Conservation (phyloP, 371 early-diverging fungal species). For the Basidiobolus meristosporus region DNA sequence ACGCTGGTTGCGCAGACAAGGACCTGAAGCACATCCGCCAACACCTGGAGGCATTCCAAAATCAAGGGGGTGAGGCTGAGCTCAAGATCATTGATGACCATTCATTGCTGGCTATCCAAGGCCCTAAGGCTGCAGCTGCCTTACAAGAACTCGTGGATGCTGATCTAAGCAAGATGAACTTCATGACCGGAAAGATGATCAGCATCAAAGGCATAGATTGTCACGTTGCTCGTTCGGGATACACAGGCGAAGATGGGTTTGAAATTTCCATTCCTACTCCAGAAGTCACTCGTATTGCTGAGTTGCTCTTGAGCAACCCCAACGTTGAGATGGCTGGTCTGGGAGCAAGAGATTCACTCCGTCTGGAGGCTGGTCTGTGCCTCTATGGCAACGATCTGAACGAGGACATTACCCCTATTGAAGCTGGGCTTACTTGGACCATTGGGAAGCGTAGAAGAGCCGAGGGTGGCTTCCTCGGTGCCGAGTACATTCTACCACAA, state of each 20-base stretch:
- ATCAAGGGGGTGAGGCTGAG: slow-evolving; percentile 74
- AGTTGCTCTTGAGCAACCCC: slow-evolving; percentile 45
- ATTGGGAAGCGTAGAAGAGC: slow-evolving; percentile 77
- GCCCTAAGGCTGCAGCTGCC: slow-evolving; percentile 44
- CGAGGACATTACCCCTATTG: slow-evolving; percentile 80
- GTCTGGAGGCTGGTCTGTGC: slow-evolving; percentile 93
- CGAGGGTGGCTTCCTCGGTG: slow-evolving; percentile 92
- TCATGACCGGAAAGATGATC: slow-evolving; percentile 70
- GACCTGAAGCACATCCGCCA: slow-evolving; percentile 71
- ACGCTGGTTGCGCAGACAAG: slow-evolving; percentile 94
- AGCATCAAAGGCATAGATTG: slow-evolving; percentile 58
- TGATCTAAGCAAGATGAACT: slow-evolving; percentile 45
- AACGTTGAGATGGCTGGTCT: slow-evolving; percentile 85
- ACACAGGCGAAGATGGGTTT: slow-evolving; percentile 99
- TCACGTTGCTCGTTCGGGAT: slow-evolving; percentile 89
- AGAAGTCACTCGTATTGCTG: slow-evolving; percentile 43
- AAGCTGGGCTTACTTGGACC: slow-evolving; percentile 89
- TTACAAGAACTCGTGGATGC: slow-evolving; percentile 26
- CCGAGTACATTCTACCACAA: slow-evolving; percentile 64
- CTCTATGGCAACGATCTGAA: slow-evolving; percentile 92
- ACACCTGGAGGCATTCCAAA: slow-evolving; percentile 57
- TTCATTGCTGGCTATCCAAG: slow-evolving; percentile 84
- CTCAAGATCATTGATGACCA: slow-evolving; percentile 65
- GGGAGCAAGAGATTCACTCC: slow-evolving; percentile 86
- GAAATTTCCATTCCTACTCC: slow-evolving; percentile 76